A percentile compares a stretch with the other conserved stretches of the same genome.
phyloP scores from a whole-genome alignment of 2,329 filamentous ascomycete species.

The Claviceps humidiphila region DNA sequence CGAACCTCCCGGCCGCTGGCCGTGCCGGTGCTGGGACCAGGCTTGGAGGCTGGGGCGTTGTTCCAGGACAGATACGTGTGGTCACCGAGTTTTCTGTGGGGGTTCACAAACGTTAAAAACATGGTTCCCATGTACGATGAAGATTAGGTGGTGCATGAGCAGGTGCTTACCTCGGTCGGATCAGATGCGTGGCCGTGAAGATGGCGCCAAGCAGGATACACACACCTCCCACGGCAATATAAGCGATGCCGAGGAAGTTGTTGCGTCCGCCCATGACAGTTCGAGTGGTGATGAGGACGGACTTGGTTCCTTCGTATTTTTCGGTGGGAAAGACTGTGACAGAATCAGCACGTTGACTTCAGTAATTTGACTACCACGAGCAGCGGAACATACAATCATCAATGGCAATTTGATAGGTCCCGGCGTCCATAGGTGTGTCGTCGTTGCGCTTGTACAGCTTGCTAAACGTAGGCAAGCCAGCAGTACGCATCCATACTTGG shows the following conservation, averaged over 20 bases:
- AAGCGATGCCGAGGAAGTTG: constrained; percentile 90
- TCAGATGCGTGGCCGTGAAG: constrained; percentile 81
- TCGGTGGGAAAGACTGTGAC: constrained; percentile 63
- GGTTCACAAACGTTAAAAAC: too few species aligned
- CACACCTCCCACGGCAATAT: constrained; percentile 83
- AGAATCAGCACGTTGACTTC: neutral
- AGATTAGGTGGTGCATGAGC: neutral
- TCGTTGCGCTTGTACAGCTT: constrained; percentile 85
- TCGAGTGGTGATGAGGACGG: constrained; percentile 74
- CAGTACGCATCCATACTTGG: constrained; percentile 98
- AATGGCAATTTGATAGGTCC: constrained; percentile 66
- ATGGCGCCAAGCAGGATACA: constrained; percentile 79
- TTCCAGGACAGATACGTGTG: constrained; percentile 98
- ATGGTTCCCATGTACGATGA: too few species aligned
- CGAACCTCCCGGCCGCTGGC: constrained; percentile 44
- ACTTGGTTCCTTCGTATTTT: constrained; percentile 75
- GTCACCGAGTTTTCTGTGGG: constrained; percentile 81
- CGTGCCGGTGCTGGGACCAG: constrained; percentile 29
- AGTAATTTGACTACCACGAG: too few species aligned
- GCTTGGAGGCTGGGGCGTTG: constrained; percentile 35
- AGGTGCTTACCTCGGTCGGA: constrained; percentile 58
- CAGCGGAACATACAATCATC: constrained; percentile 52
- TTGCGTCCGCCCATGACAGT: constrained; percentile 94
- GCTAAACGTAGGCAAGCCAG: constrained; percentile 85
- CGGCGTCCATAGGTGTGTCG: constrained; percentile 48